phyloP scores from a whole-genome alignment of 306 rosid genomes.

The Arachis stenosperma region DNA sequence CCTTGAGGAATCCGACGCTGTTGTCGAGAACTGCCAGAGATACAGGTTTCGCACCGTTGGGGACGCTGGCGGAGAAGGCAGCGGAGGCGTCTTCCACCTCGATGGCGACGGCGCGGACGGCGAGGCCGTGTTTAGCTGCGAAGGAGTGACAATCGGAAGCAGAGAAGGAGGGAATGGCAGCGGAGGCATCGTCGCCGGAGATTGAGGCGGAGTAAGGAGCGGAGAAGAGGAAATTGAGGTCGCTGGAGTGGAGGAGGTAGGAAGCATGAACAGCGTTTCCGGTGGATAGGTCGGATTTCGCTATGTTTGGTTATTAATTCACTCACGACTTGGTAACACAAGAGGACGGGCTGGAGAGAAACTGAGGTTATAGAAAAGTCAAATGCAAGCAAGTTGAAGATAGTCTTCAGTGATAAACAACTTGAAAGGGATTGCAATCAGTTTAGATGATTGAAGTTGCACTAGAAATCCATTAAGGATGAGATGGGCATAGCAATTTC shows the following conservation, averaged over 20 bases:
- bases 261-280: slow-evolving; percentile 81
- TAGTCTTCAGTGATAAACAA: too few species aligned
- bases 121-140: slow-evolving; percentile 71
- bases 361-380: not conserved
- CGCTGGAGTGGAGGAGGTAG: slow-evolving; percentile 85
- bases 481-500: not conserved
- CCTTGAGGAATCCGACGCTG: slow-evolving; percentile 59
- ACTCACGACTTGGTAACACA: slow-evolving; percentile 9
- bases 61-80: slow-evolving; percentile 64
- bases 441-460: too few species aligned
- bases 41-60: slow-evolving; percentile 60
- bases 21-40: slow-evolving; percentile 50
- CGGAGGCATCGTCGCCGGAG: slow-evolving; percentile 41
- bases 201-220: slow-evolving; percentile 77
- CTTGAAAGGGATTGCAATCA: too few species aligned
- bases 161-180: slow-evolving; percentile 66
- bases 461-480: too few species aligned
- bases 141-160: slow-evolving; percentile 58
- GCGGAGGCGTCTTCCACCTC: slow-evolving; percentile 70
- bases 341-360: not conserved
- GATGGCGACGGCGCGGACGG: slow-evolving; percentile 75
- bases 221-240: slow-evolving; percentile 86
- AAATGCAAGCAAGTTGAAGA: slow-evolving; percentile 12
- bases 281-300: slow-evolving; percentile 86
- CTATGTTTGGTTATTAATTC: slow-evolving; percentile 39